A percentile compares a stretch with the other conserved stretches of the same genome.
phyloP scores from a whole-genome alignment of 1,284 basidiomycete species.

The Caloboletus inedulis region DNA sequence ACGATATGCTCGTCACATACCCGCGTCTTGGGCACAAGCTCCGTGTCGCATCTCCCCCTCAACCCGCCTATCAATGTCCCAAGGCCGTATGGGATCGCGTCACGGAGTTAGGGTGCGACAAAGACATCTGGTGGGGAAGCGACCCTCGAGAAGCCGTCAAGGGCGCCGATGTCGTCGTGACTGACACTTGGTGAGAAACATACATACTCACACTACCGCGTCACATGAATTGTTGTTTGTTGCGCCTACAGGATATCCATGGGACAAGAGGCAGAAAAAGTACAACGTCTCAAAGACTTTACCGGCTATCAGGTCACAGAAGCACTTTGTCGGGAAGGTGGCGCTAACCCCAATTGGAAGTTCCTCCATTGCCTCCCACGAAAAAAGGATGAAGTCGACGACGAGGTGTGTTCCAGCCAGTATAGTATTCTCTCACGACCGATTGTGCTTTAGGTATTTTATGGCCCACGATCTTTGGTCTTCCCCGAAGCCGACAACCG shows the following conservation, averaged over 20 bases:
- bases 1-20: constrained; percentile 95
- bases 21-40: constrained; percentile 89
- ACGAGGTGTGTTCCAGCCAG: constrained; percentile 61
- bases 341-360: constrained; percentile 87
- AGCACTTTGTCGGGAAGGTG: constrained; percentile 70
- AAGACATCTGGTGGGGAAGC: constrained; percentile 70
- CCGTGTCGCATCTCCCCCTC: constrained; percentile 75
- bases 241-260: constrained; percentile 80
- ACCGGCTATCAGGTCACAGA: constrained; percentile 95
- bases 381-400: constrained; percentile 91
- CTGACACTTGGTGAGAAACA: constrained; percentile 82
- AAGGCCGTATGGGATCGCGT: constrained; percentile 79
- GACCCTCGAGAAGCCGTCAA: constrained; percentile 86
- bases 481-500: constrained; percentile 82
- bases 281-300: constrained; percentile 85
- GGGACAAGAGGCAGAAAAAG: constrained; percentile 96
- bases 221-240: constrained; percentile 1
- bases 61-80: constrained; percentile 71
- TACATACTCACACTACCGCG: not conserved
- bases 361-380: constrained; percentile 97
- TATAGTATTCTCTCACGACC: not conserved
- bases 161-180: constrained; percentile 91
- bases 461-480: constrained; percentile 71
- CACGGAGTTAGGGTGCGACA: constrained; percentile 63
- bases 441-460: constrained; percentile 56